These are phyloP conservation scores for Dictyophora rubrovolvata DNA, from an alignment of 768 basidiomycete genomes.

Conservation along the genomic window DNA sequence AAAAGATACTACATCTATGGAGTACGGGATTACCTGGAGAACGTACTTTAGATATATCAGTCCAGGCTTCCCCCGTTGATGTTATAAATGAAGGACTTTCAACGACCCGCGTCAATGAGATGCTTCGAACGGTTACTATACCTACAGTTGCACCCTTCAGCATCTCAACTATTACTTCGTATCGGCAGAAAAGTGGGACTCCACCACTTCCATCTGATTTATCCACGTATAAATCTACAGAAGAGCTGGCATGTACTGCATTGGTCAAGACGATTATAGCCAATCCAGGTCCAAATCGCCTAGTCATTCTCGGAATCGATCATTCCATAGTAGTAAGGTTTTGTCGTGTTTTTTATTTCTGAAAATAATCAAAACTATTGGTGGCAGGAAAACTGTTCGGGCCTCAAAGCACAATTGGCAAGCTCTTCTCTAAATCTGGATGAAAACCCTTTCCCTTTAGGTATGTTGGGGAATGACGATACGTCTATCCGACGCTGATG, in stretches of 20 bases:
- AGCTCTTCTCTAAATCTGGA: conserved; percentile 42
- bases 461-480: conserved; percentile 32
- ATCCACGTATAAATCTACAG: conserved; percentile 39
- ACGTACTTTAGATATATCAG: conserved; percentile 70
- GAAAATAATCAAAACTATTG: neutral
- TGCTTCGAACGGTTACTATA: conserved; percentile 54
- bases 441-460: conserved; percentile 24
- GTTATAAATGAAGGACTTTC: conserved; percentile 10
- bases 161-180: conserved; percentile 42
- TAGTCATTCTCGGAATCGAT: conserved; percentile 43
- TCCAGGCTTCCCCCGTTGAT: conserved; percentile 33
- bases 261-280: conserved; percentile 41
- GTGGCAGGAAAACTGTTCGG: neutral
- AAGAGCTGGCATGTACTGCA: conserved; percentile 48
- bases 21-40: conserved; percentile 57
- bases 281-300: conserved; percentile 44
- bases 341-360: conserved; percentile 25
- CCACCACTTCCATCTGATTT: conserved; percentile 45
- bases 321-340: conserved; percentile 31
- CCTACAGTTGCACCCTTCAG: conserved; percentile 56
- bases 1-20: conserved; percentile 55
- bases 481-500: neutral
- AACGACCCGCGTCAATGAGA: conserved; percentile 39
- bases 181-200: conserved; percentile 31
- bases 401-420: conserved; percentile 38